Evolutionary conservation across 306 rosid species (phyloP), one percentile per base, ranked within the genome.

Genomic region (Rosa multiflora): DNA sequence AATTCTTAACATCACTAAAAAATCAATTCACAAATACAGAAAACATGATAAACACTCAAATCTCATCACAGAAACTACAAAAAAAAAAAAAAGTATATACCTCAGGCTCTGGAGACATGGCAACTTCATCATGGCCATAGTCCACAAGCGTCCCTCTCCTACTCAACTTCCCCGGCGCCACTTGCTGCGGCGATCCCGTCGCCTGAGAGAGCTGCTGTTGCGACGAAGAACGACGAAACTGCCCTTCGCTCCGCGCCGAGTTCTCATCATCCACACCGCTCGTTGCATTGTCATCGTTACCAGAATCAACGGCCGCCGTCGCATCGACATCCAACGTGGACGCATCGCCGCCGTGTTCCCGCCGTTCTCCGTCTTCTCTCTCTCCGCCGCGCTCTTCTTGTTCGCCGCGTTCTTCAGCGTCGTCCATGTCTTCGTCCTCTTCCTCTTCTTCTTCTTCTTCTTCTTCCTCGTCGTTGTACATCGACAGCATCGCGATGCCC

Each of bases 31-130:
- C 48, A 69, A 73, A 17, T 5, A 47, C 51, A 53, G 21, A 74
- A 73, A 8, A 47, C 42, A 64, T 7, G 12, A 51, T 14, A 40
- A 26, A 67, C 8, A 8, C 32, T 42, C 3, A 40, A 63, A 40
- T 23, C 35, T 26, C 18, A 18, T 26, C 39, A 55, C 39, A 44
- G 32, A 8, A 44, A 40, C 5, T 9, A n/a, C 8, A 23, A n/a
- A 68, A 1, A 29, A 29, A 32, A 32, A 32, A 32, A 32, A 32
- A 2, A 72, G 32, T 10, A 10, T 71, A 51, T 79, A 94, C 99
- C 99, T 92, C 99, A 29, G 93, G 87, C 75, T 92, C 99, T 20
- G 99, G 99, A 62, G 98, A 95, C 96, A 95, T 91, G 17, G 99
- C 94, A 40, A 81, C 92, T 86, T 95, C 99, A 78, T 95, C 99